Evolutionary conservation across 164 flowering plant genomes (phyloP).

Genomic region (Sedum album): DNA sequence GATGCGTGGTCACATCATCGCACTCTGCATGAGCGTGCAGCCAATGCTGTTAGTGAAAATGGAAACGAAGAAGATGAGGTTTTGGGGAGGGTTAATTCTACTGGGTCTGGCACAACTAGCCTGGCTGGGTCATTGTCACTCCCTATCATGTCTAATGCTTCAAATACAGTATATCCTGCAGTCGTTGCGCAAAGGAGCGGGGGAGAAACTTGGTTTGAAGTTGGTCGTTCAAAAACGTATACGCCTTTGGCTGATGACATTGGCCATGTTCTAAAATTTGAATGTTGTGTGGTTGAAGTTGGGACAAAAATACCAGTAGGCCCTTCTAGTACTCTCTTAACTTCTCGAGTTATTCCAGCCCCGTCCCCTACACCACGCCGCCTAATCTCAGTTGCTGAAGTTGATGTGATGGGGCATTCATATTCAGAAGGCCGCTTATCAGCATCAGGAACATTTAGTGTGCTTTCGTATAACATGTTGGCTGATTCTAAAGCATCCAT

Average conservation of each 20-base stretch:
- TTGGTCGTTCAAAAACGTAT: conserved; percentile 76
- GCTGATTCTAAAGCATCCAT: conserved; percentile 63
- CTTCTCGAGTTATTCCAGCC: conserved; percentile 87
- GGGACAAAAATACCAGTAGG: conserved; percentile 63
- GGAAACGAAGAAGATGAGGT: conserved; percentile 84
- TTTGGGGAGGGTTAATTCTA: conserved; percentile 57
- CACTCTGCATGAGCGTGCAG: conserved; percentile 84
- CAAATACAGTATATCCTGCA: conserved; percentile 61
- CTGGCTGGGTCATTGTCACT: conserved; percentile 52
- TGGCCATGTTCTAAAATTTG: conserved; percentile 82
- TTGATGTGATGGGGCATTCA: conserved; percentile 51
- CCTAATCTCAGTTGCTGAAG: conserved; percentile 62
- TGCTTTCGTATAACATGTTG: conserved; percentile 90
- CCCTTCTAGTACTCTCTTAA: conserved; percentile 37
- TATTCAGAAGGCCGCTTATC: conserved; percentile 59
- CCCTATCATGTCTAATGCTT: conserved; percentile 53
- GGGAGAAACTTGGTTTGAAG: conserved; percentile 80
- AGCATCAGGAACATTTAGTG: conserved; percentile 71
- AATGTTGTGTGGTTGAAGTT: conserved; percentile 73
- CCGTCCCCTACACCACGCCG: conserved; percentile 86
- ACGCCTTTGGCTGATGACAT: conserved; percentile 93
- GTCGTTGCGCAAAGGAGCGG: conserved; percentile 60
- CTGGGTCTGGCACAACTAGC: conserved; percentile 42
- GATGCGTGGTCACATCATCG: conserved; percentile 99
- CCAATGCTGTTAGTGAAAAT: conserved; percentile 73